Conservation (phyloP, 441 rosid species). For the Aleurites moluccanus region DNA sequence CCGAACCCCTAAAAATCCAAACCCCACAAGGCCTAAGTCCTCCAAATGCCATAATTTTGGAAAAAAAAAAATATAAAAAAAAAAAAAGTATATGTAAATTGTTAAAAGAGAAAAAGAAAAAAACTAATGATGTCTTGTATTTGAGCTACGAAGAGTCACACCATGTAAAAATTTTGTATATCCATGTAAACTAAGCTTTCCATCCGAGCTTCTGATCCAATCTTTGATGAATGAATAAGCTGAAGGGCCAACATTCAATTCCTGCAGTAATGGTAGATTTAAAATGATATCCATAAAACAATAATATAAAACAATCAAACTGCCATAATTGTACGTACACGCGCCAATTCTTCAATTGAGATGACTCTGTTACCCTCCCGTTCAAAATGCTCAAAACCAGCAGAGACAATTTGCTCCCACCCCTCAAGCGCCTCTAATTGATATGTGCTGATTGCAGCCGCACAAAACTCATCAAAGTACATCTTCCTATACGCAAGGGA, state of each 20-base stretch:
- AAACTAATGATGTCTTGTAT: conserved; percentile 71
- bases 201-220: conserved; percentile 78
- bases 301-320: not conserved
- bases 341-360: conserved; percentile 79
- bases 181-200: conserved; percentile 83
- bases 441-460: conserved; percentile 79
- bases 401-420: conserved; percentile 78
- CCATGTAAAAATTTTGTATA: conserved; percentile 94
- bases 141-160: conserved; percentile 82
- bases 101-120: conserved; percentile 16
- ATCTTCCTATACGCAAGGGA: conserved; percentile 75
- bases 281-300: not conserved
- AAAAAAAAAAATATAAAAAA: not conserved
- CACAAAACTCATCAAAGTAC: conserved; percentile 92
- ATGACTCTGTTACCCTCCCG: conserved; percentile 79
- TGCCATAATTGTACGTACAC: conserved; percentile 42
- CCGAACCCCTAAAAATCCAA: conserved; percentile 31
- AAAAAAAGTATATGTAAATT: conserved; percentile 29
- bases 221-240: conserved; percentile 68
- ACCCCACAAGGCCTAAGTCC: conserved; percentile 4
- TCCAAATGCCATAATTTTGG: conserved; percentile 26
- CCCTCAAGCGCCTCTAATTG: conserved; percentile 83
- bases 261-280: conserved; percentile 45
- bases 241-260: conserved; percentile 77
- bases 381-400: conserved; percentile 82